phyloP scores from a whole-genome alignment of 1,139 yeast species.

The Yamadazyma dendronema region DNA sequence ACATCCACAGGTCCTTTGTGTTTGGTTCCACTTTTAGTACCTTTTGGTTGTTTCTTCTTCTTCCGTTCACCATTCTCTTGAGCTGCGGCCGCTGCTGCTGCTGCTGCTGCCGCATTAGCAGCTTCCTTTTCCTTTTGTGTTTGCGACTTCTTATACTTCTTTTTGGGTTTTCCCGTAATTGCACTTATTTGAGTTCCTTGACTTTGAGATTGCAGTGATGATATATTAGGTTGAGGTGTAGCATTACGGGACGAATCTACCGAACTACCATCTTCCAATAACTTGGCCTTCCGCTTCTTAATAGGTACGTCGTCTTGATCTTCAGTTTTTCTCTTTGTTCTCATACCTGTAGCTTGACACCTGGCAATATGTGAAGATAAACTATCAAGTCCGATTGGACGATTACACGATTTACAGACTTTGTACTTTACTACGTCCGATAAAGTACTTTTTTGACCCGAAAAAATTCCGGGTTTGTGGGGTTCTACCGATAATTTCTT shows the following conservation, averaged over 20 bases:
- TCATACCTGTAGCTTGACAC: constrained; percentile 54
- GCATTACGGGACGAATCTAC: constrained; percentile 43
- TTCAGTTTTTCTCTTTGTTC: constrained; percentile 34
- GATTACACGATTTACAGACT: constrained; percentile 63
- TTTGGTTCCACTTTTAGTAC: constrained; percentile 41
- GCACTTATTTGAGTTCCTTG: constrained; percentile 11
- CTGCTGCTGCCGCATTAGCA: constrained; percentile 47
- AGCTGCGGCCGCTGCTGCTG: constrained; percentile 25
- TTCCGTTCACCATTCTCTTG: constrained; percentile 14
- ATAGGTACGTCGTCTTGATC: constrained; percentile 23
- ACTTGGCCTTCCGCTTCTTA: constrained; percentile 35
- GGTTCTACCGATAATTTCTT: constrained; percentile 20
- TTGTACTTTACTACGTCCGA: constrained; percentile 51
- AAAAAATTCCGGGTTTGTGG: not conserved
- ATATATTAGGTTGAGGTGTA: constrained; percentile 42
- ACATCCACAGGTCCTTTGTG: constrained; percentile 84
- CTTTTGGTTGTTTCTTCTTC: constrained; percentile 45
- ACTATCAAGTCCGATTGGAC: constrained; percentile 57
- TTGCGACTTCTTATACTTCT: constrained; percentile 46
- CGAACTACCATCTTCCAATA: constrained; percentile 39
- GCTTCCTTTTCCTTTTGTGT: constrained; percentile 48
- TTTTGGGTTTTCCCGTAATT: constrained; percentile 34
- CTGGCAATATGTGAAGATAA: constrained; percentile 43
- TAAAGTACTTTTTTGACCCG: constrained; percentile 38
- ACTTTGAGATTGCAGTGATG: too few relatives aligned